phyloP scores from a whole-genome alignment of 2,329 filamentous ascomycete species.

The Penicillium sp. region DNA sequence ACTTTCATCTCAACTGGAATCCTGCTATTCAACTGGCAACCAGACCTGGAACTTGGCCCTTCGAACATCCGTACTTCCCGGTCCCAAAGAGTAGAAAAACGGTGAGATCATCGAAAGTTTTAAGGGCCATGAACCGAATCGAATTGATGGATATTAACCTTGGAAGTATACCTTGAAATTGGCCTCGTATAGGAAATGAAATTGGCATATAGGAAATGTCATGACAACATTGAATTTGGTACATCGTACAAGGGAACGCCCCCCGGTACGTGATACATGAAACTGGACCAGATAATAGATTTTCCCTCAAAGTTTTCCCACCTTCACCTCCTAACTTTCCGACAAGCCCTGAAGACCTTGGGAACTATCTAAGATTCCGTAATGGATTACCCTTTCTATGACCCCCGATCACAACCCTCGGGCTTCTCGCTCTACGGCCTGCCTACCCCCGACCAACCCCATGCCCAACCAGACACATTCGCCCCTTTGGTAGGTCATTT shows the following conservation, averaged over 20 bases:
- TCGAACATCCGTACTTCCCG: neutral
- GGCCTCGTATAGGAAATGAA: neutral
- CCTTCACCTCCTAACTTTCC: neutral
- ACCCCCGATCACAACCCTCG: conserved; percentile 38
- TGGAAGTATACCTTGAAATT: neutral
- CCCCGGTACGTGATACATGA: neutral
- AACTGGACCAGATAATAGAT: neutral
- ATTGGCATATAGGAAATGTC: neutral
- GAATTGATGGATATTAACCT: neutral
- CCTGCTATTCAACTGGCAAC: neutral
- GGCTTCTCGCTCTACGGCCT: conserved; percentile 50
- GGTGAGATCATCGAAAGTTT: conserved; percentile 2
- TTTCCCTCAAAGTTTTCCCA: neutral
- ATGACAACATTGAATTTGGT: neutral
- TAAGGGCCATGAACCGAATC: neutral
- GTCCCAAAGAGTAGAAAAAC: neutral
- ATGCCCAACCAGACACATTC: conserved; percentile 40
- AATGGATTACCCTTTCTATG: conserved; percentile 60
- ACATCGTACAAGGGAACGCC: neutral
- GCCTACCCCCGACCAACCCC: conserved; percentile 42
- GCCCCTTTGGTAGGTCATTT: neutral
- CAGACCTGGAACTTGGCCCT: neutral
- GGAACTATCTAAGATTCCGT: neutral
- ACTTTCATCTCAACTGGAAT: neutral
- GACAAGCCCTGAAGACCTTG: neutral